Base-by-base conservation (phyloP, 1,284 basidiomycete genomes). In the Fistulinella staudtii region DNA sequence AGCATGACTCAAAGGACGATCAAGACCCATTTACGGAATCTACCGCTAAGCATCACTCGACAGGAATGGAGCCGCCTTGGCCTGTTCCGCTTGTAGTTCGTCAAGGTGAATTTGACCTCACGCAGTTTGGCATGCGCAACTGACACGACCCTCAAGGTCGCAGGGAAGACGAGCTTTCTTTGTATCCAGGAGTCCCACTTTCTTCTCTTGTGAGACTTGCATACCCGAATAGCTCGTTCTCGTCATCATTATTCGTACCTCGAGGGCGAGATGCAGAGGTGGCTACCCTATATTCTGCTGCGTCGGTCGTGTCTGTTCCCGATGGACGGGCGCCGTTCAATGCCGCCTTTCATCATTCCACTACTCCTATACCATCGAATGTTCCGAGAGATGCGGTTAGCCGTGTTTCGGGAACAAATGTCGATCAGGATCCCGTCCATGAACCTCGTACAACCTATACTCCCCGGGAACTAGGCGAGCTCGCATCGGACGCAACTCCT, bases 251-350 rank as follows among this genome's bases (percentile, higher is more conserved):
- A 24, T 43, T 52, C 20, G 31, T 48, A 35, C 66, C 46, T 75
- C 72, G 57, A 31, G 71, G 71, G 10, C 72, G 72, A 17, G 87
- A 91, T 59, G 73, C 83, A 1, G 88, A 91, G 47, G 81, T 88
- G 9, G 83, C 87, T n/a, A 91, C 88, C 2, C 70, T 91, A 5
- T 90, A 90, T 60, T 89, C 87, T 20, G 84, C 87, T 0, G 83
- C 83, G 2, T 89, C 85, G 1, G 71, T 90, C n/a, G 74, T 79
- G 64, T 87, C 83, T 23, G 74, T 88, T 23, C 79, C 84, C 7
- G 60, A 64, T n/a, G 52, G 60, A 15, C 65, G 63, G 36, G 62
- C 70, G 8, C 68, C 67, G 0, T 51, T 73, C 30, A 65, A 64
- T 39, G 42, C 64, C 35, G 54, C 59, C 28, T 64, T 71, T 46